Evolutionary conservation across 2,329 filamentous ascomycete species (phyloP), one percentile per base, ranked within the genome.

Genomic region (Aspergillus carbonarius): DNA sequence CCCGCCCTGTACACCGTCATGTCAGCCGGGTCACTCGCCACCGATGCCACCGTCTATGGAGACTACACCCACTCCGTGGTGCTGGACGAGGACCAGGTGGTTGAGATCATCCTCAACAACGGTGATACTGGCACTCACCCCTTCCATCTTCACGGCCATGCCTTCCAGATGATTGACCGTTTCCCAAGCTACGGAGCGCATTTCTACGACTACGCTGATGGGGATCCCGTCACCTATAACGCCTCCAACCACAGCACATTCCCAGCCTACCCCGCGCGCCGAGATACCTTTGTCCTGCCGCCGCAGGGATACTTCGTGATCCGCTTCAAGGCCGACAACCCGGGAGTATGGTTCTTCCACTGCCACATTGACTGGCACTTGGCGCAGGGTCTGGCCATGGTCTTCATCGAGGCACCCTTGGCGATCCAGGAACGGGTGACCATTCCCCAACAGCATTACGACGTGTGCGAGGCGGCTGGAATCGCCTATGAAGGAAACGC

Each of bases 361-460:
- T 93, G 90, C 74, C 90, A 93, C 71, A 88, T 93, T 54, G 88
- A 91, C 69, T 93, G 88, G 88, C 89, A 92, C 70, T 79, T 90
- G 58, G 76, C 82, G 1, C 85, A 85, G 3, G 89, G 89, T n/a
- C 79, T 91, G 2, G 78, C 85, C 3, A 83, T 86, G 23, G 86
- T 85, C 1, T 83, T 91, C 63, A 73, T 89, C 60, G 87, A 89
- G 72, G 83, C 84, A 0, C 87, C 87, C 0, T 69, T 82, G 3
- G 81, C 85, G 17, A 70, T 95, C 0, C 89, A 92, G 68, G 73
- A 83, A 59, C 77, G 74, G 0, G 65, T 88, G 35, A 77, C 74
- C 0, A 83, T 96, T 18, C 90, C 90, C 0, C 70, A 80, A 27
- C 81, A 87, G 59, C 86, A 89, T 66, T 76, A 63, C 15, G 82